Evolutionary conservation across 2,329 filamentous ascomycete genomes (phyloP), one percentile per base, ranked within the genome.

Genomic region (Fusarium haematococcum): DNA sequence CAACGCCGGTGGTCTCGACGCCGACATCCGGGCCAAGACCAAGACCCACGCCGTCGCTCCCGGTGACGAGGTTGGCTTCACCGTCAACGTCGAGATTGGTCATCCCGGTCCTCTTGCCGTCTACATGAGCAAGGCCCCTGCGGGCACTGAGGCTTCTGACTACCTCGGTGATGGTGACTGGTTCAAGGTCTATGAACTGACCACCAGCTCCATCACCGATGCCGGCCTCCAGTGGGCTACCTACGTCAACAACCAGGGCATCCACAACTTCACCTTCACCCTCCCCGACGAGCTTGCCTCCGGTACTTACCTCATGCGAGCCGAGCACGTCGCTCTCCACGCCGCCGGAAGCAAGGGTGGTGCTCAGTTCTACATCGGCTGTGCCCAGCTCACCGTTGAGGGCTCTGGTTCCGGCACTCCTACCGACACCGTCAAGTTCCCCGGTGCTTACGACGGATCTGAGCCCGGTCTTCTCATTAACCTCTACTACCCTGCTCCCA

Each of bases 31-130:
- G 35, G 78, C 82, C 59, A 80, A 79, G 68, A 85, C 83, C 41
- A 74, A 78, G 63, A 85, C 82, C 13, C 75, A 81, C 73, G 74
- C 78, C 37, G 82, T 85, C 48, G 75, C 79, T 6, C 78, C 84
- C n/a, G 84, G 84, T 37, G 80, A 84, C 57, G 79, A 80, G 33
- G 78, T 86, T n/a, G 84, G 84, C 43, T 86, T 86, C 79, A 80
- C 81, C 5, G 80, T 84, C 57, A 79, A 79, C 57, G 68, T 74
- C 25, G 73, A 80, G 27, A 76, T 86, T 37, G 79, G 79, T 20
- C 83, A 84, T 79, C 83, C 82, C 18, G 83, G 83, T 27, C 83
- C 84, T 11, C 77, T 84, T 9, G 74, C 79, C 14, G 82, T 84
- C 54, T 83, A 83, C 77, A 72, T 84, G 75, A 81, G 78, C 76